Base-by-base conservation (phyloP, 2,329 filamentous ascomycete genomes). In the Alternaria infectoria region DNA sequence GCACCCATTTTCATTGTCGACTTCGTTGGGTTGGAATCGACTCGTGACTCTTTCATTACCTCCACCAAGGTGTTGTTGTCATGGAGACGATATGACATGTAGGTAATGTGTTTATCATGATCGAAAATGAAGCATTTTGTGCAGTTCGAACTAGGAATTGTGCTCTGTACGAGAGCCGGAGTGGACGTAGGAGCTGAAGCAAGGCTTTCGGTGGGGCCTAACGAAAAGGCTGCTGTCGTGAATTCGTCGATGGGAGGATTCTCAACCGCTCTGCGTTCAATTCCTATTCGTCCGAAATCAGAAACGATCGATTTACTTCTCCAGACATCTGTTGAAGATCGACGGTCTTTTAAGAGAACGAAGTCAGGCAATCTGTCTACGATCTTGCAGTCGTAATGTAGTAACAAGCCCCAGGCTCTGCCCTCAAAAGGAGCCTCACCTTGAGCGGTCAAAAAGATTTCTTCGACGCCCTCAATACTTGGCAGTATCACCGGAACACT, bases 81-180 rank as follows among this genome's bases (percentile, higher is more conserved):
- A 40, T 40, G 32, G 8, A 40, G 32, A 1, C 32, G 32, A 0
- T 40, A 40, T 5, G 32, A 40, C 32, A 3, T 40, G 2, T 40
- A 40, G 1, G 1, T n/a, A 2, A n/a, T 3, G 2, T 5, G 7
- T 4, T 36, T 5, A 5, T n/a, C 15, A 36, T n/a, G 0, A 2
- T 9, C 2, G 7, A 36, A 7, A 15, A 8, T 1, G 12, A 1
- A 1, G 30, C 30, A 32, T 32, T 0, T 2, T 32, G 30, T 32
- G 30, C 30, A 32, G 30, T 32, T 13, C 2, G 30, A 32, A 32
- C 0, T 32, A 6, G 30, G 13, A 32, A 8, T 1, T 15, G 30
- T 15, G 13, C 28, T 30, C 12, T 0, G 28, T 13, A 3, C 28
- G 1, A 2, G 12, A 30, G 28, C 1, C 28, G 5, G 2, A 1